Conservation (phyloP, 23 red algal genomes). For the Pyropia yezoensis region DNA sequence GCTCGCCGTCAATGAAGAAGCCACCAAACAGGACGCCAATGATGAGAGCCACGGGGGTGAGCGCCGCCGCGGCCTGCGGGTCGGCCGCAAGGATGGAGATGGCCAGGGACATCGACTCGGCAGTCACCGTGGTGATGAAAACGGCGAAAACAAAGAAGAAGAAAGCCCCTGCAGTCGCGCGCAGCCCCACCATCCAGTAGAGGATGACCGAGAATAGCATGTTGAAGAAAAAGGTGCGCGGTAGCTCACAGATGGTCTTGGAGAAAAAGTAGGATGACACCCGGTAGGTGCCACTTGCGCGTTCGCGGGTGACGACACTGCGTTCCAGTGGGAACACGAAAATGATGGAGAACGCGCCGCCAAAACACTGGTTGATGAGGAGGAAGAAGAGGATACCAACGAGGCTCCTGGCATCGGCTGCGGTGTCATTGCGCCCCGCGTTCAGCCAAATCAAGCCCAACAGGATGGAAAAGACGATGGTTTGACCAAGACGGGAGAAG, state of each 20-base stretch:
- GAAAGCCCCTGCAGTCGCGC: slow-evolving; percentile 41
- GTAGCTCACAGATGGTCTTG: slow-evolving; percentile 74
- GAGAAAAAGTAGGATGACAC: slow-evolving; percentile 80
- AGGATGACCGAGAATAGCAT: slow-evolving; percentile 59
- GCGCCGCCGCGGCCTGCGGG: slow-evolving; percentile 76
- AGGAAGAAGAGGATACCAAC: slow-evolving; percentile 90
- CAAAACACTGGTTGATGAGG: slow-evolving; percentile 91
- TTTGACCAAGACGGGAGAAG: slow-evolving; percentile 57
- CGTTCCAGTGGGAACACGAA: slow-evolving; percentile 92
- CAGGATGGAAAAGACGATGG: slow-evolving; percentile 76
- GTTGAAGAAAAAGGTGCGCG: slow-evolving; percentile 55
- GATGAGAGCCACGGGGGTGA: slow-evolving; percentile 87
- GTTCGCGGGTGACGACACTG: slow-evolving; percentile 77
- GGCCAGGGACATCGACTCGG: slow-evolving; percentile 67
- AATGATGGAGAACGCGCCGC: slow-evolving; percentile 69
- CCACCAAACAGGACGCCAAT: slow-evolving; percentile 84
- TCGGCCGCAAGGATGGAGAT: slow-evolving; percentile 54
- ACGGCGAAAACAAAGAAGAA: slow-evolving; percentile 71
- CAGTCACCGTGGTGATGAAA: slow-evolving; percentile 44
- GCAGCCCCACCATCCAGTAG: slow-evolving; percentile 93
- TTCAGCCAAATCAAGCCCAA: slow-evolving; percentile 87
- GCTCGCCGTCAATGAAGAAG: slow-evolving; percentile 71
- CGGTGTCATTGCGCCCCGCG: slow-evolving; percentile 37
- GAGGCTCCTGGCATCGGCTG: slow-evolving; percentile 20
- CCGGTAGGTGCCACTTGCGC: slow-evolving; percentile 79